A percentile compares a stretch with the other conserved stretches of the same genome.
Conservation (phyloP, 441 rosid genomes). For the Omphalea diandra region DNA sequence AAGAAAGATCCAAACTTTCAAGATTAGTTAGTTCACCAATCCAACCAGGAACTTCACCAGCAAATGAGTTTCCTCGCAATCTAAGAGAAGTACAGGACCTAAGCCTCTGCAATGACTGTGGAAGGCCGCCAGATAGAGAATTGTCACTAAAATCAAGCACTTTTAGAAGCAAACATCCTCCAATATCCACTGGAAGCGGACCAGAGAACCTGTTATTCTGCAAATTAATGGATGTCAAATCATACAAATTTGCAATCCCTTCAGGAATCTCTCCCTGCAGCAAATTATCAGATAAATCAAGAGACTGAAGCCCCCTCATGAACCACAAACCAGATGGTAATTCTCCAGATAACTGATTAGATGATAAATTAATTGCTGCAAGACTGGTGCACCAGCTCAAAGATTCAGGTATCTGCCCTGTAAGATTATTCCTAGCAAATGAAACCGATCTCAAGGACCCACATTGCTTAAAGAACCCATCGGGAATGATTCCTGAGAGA, state of each 20-base stretch:
- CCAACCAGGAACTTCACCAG: conserved; percentile 74
- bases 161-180: conserved; percentile 48
- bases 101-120: conserved; percentile 59
- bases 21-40: conserved; percentile 60
- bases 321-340: conserved; percentile 64
- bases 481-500: conserved; percentile 77
- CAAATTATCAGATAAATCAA: conserved; percentile 74
- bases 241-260: conserved; percentile 59
- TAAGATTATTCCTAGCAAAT: conserved; percentile 62
- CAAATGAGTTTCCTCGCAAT: conserved; percentile 56
- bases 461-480: conserved; percentile 76
- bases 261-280: conserved; percentile 65
- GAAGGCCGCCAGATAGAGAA: conserved; percentile 64
- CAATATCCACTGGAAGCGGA: conserved; percentile 61
- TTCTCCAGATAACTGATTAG: conserved; percentile 70
- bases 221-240: conserved; percentile 54
- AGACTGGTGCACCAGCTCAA: conserved; percentile 56
- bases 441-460: conserved; percentile 73
- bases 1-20: conserved; percentile 72
- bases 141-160: conserved; percentile 63
- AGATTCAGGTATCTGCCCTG: conserved; percentile 69
- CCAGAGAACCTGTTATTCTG: conserved; percentile 68
- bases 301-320: conserved; percentile 55
- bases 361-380: conserved; percentile 57
- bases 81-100: conserved; percentile 48